Percentiles rank a stretch among this genome's conserved stretches.
Conservation (phyloP, 2,329 filamentous ascomycete genomes). For the Xylariaceae sp. region DNA sequence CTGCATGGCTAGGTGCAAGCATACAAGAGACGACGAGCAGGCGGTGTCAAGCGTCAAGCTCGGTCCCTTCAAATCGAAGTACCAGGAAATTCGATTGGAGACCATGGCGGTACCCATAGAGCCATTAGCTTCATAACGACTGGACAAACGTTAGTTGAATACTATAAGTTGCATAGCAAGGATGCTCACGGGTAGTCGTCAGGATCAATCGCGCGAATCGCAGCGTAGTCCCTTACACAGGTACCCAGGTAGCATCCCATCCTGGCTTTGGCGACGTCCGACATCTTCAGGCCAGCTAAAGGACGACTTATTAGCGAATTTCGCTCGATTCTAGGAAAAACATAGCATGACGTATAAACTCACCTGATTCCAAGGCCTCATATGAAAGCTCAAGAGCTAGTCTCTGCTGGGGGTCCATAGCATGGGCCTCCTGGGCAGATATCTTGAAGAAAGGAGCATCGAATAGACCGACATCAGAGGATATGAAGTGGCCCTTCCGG, state of each 20-base stretch:
- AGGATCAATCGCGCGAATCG: conserved; percentile 28
- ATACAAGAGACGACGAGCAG: conserved; percentile 37
- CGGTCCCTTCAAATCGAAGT: conserved; percentile 36
- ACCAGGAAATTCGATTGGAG: conserved; percentile 36
- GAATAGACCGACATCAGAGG: conserved; percentile 26
- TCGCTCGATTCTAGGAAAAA: background rate
- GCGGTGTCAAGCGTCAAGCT: conserved; percentile 40
- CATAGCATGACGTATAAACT: background rate
- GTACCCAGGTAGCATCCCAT: conserved; percentile 33
- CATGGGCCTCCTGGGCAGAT: conserved; percentile 28
- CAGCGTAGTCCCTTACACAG: conserved; percentile 28
- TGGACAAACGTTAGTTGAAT: conserved; percentile 9
- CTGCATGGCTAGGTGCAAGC: conserved; percentile 36
- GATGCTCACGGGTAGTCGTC: conserved; percentile 30
- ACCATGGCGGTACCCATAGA: conserved; percentile 31
- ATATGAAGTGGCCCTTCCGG: conserved; percentile 27
- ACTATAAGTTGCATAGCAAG: background rate
- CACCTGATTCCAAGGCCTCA: conserved; percentile 30
- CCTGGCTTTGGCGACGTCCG: conserved; percentile 24
- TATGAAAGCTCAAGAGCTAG: conserved; percentile 30
- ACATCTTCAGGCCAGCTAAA: conserved; percentile 27
- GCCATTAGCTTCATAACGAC: conserved; percentile 27
- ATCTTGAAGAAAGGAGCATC: conserved; percentile 30
- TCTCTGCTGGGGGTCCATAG: conserved; percentile 33
- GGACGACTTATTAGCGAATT: conserved; percentile 5